Evolutionary conservation across 148 eudicot genomes (phyloP).

Genomic region (Amaranthus palmeri): DNA sequence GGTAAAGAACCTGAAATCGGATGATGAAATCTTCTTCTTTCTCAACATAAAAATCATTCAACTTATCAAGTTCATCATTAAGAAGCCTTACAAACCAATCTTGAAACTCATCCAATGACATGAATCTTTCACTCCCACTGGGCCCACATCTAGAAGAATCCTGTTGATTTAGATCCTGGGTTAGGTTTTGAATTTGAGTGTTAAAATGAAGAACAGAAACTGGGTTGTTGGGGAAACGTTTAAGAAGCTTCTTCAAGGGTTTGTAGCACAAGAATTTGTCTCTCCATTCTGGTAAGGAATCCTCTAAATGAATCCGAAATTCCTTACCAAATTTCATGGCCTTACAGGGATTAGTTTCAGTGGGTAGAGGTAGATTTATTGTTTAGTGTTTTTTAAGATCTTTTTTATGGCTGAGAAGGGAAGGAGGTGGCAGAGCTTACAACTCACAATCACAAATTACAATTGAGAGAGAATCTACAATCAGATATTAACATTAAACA

Average conservation of each 20-base stretch:
- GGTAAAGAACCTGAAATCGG: conserved; percentile 59
- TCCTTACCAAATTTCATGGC: conserved; percentile 89
- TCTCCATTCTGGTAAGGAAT: conserved; percentile 88
- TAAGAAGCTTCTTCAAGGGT: conserved; percentile 77
- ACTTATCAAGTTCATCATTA: conserved; percentile 81
- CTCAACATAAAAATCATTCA: conserved; percentile 93
- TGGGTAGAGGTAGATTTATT: too few species aligned
- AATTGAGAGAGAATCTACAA: too few species aligned
- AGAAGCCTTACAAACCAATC: conserved; percentile 76
- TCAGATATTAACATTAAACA: background rate
- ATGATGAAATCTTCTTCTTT: conserved; percentile 87
- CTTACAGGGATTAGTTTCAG: background rate
- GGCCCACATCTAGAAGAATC: conserved; percentile 1
- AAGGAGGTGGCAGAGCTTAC: background rate
- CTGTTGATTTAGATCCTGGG: too few species aligned
- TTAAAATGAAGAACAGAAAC: background rate
- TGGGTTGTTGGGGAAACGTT: conserved; percentile 34
- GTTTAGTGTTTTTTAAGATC: too few species aligned
- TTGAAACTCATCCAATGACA: conserved; percentile 44
- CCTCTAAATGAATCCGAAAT: conserved; percentile 63
- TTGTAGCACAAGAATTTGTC: conserved; percentile 82
- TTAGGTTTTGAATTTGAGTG: background rate
- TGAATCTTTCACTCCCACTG: conserved; percentile 4
- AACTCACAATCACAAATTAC: too few species aligned
- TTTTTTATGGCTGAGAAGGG: too few species aligned